Conservation (phyloP, 345 rosid genomes). For the Tarenaya hassleriana region DNA sequence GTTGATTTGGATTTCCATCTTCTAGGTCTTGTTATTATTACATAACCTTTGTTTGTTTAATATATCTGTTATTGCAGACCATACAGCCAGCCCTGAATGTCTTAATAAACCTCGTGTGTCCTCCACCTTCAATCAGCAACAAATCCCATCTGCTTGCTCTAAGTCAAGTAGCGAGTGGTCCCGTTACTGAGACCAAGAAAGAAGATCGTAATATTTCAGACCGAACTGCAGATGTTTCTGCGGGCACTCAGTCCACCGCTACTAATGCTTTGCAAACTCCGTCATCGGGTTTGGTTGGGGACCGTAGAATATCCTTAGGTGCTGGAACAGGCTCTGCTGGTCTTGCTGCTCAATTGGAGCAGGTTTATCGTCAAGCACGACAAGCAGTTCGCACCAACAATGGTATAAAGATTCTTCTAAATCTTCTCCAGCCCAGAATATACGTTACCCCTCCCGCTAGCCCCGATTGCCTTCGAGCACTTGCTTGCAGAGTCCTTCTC, state of each 20-base stretch:
- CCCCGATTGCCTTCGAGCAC: constrained; percentile 89
- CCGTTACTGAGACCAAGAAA: constrained; percentile 38
- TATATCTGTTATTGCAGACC: constrained; percentile 51
- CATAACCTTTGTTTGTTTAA: constrained; percentile 13
- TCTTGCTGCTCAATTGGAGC: constrained; percentile 96
- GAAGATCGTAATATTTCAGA: constrained; percentile 38
- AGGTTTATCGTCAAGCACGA: constrained; percentile 91
- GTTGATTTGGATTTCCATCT: too few species aligned
- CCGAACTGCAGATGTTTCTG: too few species aligned
- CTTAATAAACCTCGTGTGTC: constrained; percentile 90
- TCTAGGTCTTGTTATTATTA: not conserved
- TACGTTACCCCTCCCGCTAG: constrained; percentile 78
- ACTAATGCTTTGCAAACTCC: constrained; percentile 46
- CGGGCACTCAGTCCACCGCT: too few species aligned
- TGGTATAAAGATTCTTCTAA: constrained; percentile 94
- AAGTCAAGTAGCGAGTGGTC: constrained; percentile 49
- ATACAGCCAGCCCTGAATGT: constrained; percentile 94
- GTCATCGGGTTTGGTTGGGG: constrained; percentile 93
- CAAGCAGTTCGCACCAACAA: constrained; percentile 92
- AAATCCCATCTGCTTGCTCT: constrained; percentile 28
- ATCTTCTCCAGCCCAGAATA: constrained; percentile 87
- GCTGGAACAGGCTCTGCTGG: constrained; percentile 98
- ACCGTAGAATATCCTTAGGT: constrained; percentile 88
- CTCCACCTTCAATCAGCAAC: constrained; percentile 73
- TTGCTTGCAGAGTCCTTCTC: constrained; percentile 89